These are phyloP conservation scores for Exobasidium rhododendri DNA, from an alignment of 1,284 basidiomycete species.

Conservation along the genomic window DNA sequence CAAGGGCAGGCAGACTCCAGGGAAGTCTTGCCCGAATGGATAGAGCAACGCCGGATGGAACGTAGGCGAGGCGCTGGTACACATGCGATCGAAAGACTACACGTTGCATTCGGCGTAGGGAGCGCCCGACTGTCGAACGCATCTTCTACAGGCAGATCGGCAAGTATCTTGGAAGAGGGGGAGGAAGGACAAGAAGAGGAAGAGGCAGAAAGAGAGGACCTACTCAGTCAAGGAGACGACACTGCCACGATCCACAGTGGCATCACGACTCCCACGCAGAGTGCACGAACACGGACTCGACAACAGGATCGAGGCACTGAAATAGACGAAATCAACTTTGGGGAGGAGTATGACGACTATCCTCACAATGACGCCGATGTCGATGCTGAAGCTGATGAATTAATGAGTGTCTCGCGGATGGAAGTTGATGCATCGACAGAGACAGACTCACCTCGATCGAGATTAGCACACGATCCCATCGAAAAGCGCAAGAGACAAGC, in stretches of 20 bases:
- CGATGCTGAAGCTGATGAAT: background rate
- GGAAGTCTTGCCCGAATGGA: background rate
- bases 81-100: background rate
- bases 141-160: background rate
- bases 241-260: too few relatives aligned
- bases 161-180: background rate
- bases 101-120: background rate
- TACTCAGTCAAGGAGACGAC: too few relatives aligned
- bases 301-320: too few relatives aligned
- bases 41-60: constrained; percentile 7
- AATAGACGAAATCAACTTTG: too few relatives aligned
- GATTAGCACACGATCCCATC: background rate
- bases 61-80: constrained; percentile 2
- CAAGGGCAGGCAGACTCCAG: background rate
- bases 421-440: background rate
- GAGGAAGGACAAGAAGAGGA: background rate
- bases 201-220: too few relatives aligned
- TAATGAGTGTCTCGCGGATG: too few relatives aligned
- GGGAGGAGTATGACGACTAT: background rate
- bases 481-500: background rate
- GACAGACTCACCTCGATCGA: background rate
- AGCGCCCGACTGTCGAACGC: background rate
- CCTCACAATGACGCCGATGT: background rate
- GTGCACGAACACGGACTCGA: background rate
- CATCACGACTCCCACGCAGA: background rate